These are phyloP conservation scores for Papiliotrema laurentii DNA, from an alignment of 1,284 basidiomycete genomes.

Conservation along the genomic window DNA sequence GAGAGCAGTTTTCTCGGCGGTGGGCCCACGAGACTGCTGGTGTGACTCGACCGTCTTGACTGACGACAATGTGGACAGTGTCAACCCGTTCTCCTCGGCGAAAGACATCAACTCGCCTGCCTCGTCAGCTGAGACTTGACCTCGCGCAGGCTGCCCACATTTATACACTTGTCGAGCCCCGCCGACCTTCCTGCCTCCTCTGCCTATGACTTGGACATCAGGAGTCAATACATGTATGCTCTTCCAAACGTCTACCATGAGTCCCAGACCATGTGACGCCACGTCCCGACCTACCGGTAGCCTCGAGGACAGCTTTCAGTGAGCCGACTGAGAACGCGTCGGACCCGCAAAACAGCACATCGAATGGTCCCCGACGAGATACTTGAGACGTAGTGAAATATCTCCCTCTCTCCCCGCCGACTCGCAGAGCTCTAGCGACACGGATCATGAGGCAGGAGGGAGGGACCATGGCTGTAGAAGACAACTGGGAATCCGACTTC, in stretches of 20 bases:
- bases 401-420: no score
- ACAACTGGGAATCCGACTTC: no score
- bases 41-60: neutral
- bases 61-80: neutral
- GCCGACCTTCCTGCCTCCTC: constrained; percentile 8
- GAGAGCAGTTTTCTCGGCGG: constrained; percentile 5
- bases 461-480: no score
- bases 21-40: neutral
- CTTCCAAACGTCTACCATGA: constrained; percentile 36
- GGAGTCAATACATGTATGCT: constrained; percentile 36
- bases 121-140: neutral
- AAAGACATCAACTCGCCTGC: constrained; percentile 13
- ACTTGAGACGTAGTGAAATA: no score
- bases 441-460: no score
- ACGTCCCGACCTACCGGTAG: constrained; percentile 28
- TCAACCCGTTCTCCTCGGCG: neutral
- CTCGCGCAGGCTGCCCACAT: neutral
- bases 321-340: constrained; percentile 48
- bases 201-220: constrained; percentile 12
- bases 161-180: neutral
- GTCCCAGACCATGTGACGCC: neutral
- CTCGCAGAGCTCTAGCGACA: no score
- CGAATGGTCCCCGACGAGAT: constrained; percentile 33
- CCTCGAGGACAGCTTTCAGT: constrained; percentile 39
- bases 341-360: constrained; percentile 50